Evolutionary conservation across 1,139 yeast genomes (phyloP), one percentile per base, ranked within the genome.

Genomic region (Fermentozyma sake): DNA sequence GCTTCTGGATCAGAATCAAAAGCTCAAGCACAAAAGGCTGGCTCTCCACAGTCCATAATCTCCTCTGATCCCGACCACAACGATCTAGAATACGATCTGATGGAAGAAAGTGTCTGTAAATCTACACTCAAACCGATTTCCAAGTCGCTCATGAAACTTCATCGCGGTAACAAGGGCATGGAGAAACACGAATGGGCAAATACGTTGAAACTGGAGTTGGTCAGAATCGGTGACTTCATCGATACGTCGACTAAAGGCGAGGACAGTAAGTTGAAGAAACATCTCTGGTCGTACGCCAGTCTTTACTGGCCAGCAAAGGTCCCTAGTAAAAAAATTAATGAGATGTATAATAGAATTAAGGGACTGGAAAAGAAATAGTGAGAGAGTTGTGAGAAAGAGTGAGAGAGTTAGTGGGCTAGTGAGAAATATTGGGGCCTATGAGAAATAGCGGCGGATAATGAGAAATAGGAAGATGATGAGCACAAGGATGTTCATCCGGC

Each of bases 221-320:
- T 82, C 10, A 69, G 70, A n/a, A 84, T 91, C 30, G 98, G 98
- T 14, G 78, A 77, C 38, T 79, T 73, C 42, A 85, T 86, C 39
- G 30, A 22, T 6, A 42, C 42, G 13, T 34, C 35, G 8, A 27
- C 30, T 14, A 32, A 34, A 16, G n/a, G n/a, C n/a, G 51, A 47
- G 11, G 58, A 55, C 12, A 51, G 56, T 27, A 61, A 55, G 17
- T n/a, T n/a, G n/a, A 71, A 65, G 42, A 79, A 74, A 50, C 96
- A 89, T 46, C 61, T 91, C 34, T 91, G 99, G 98, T 74, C 85
- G 14, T 85, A 82, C 55, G 94, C 96, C 6, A 73, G 93, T 20
- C 73, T 76, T 35, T 91, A 82, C 53, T 91, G 98, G 98, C 98
- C 98, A 1, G 85, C 79, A 3, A 76, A 77, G 39, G 97, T 82